A percentile compares a stretch with the other conserved stretches of the same genome.
Evolutionary conservation across 352 stramenopile genomes (phyloP).

Genomic region (Phytophthora melonis): DNA sequence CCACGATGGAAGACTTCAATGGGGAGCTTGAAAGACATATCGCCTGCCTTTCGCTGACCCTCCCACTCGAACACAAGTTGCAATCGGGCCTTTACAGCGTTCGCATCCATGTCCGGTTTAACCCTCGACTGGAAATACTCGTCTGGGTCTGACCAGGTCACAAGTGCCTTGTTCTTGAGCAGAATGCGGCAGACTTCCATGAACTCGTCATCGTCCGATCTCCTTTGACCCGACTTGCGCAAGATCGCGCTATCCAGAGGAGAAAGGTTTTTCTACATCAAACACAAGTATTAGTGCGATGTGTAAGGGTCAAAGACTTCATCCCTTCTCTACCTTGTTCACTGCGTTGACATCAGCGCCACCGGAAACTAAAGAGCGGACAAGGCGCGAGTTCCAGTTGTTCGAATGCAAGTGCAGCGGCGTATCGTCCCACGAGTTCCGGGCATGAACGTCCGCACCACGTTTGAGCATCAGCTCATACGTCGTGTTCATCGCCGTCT

Average conservation of each 20-base stretch:
- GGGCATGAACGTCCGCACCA: neutral
- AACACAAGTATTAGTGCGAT: neutral
- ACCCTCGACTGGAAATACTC: neutral
- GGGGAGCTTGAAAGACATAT: constrained; percentile 2
- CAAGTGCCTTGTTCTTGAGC: neutral
- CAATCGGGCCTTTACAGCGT: neutral
- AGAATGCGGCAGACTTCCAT: constrained; percentile 2
- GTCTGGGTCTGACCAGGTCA: neutral
- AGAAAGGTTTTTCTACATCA: neutral
- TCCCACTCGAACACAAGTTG: neutral
- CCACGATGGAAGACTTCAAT: neutral
- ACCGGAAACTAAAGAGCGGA: neutral
- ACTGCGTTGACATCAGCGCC: neutral
- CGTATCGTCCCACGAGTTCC: neutral
- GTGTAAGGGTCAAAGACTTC: neutral
- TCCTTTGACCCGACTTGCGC: neutral
- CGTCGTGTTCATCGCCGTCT: neutral
- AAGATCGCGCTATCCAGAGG: neutral
- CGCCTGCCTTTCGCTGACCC: neutral
- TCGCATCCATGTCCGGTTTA: neutral
- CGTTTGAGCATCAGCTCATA: neutral
- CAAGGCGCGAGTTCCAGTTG: constrained; percentile 1
- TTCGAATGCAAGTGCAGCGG: neutral
- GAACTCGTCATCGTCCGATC: constrained; percentile 1
- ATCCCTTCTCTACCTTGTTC: neutral